Conservation (phyloP, 1,139 yeast species). For the Yamadazyma atlantica region DNA sequence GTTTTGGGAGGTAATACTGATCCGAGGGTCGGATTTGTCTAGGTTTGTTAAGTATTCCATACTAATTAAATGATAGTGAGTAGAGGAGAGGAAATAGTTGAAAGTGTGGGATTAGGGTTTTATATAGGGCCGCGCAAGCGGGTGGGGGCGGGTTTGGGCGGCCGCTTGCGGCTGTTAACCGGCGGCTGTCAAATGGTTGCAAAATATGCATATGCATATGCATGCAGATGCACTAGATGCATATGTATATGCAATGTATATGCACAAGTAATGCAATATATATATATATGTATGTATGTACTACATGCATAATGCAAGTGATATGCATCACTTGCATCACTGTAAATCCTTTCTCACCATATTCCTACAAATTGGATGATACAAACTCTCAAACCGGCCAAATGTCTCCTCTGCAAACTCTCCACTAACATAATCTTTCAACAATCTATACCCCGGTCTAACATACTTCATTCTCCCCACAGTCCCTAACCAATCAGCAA, state of each 20-base stretch:
- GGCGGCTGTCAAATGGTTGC: background rate
- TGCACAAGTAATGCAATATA: too few species aligned
- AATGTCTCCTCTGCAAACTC: constrained; percentile 32
- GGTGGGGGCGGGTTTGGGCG: too few species aligned
- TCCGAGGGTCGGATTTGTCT: constrained; percentile 14
- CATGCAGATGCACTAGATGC: background rate
- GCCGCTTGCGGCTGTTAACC: too few species aligned
- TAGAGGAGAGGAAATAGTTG: too few species aligned
- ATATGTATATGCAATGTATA: background rate
- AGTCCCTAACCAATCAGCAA: constrained; percentile 40
- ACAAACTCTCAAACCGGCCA: constrained; percentile 21
- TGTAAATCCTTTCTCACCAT: constrained; percentile 40
- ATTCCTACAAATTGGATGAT: constrained; percentile 42
- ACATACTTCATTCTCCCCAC: constrained; percentile 47
- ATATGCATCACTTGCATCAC: too few species aligned
- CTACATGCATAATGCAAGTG: too few species aligned
- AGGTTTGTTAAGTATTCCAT: background rate
- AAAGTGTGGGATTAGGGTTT: too few species aligned
- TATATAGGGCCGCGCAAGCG: too few species aligned
- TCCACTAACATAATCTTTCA: constrained; percentile 25
- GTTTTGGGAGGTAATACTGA: constrained; percentile 22
- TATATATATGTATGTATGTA: too few species aligned
- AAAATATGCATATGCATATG: too few species aligned
- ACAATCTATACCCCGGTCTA: constrained; percentile 39
- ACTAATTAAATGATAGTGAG: too few species aligned